Base-by-base conservation (phyloP, 2,329 filamentous ascomycete species). In the Fusarium camptoceras region DNA sequence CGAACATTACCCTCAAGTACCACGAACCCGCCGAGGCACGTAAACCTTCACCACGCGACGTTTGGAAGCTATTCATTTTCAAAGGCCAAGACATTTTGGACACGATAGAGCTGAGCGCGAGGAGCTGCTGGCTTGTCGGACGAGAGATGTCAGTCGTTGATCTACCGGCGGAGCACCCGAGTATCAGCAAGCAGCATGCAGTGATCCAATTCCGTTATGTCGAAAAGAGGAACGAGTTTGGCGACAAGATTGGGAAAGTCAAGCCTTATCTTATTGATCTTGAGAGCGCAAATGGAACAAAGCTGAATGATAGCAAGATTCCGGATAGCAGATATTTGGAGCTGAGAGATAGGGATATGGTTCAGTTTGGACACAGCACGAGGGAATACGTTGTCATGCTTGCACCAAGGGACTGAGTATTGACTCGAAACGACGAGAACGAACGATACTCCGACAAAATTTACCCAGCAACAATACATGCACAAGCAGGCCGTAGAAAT, bases 321-420 rank as follows among this genome's bases (percentile, higher is more conserved):
- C 92, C 93, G 3, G 85, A 88, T 16, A 92, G 92, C 76, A 87
- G 94, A 66, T 99, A 94, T 79, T 83, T 97, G 55, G 95, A 99
- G 81, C 81, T 98, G 59, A 87, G 91, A 78, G 91, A 96, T 78
- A 94, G 94, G 81, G 96, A 99, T 79, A 89, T 99, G 77, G 79
- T 99, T 61, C 89, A 89, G 76, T 97, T 99, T 81, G 96, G 94
- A 12, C 86, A 92, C 64, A 97, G 94, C 77, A 92, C 92, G 63
- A 88, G 94, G 75, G 96, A 99, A 81, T 99, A 98, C 79, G 94
- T 99, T n/a, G 80, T 98, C 64, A 96, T 98, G 93, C 86, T 98
- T 62, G 86, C 87, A 37, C 85, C 86, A 5, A 81, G 81, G 51
- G 79, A 82, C 47, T 86, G 70, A 75, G 34, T 18, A 31, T 28